Evolutionary conservation across 1,139 yeast genomes (phyloP), one percentile per base, ranked within the genome.

Genomic region (Diutina ranongensis): DNA sequence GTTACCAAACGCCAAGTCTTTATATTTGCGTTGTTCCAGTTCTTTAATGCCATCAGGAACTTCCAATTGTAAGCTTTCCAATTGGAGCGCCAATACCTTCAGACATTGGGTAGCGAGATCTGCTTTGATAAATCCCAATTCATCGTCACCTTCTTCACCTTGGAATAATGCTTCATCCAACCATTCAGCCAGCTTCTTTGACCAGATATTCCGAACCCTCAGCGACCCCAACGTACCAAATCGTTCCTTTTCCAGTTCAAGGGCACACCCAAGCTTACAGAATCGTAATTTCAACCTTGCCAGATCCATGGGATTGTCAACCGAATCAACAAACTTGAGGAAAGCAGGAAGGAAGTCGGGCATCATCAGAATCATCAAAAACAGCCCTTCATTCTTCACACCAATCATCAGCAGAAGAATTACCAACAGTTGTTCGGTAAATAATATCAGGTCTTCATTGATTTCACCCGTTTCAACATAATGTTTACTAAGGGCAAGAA

Each of bases 51-150:
- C 80, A 28, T 76, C 80, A 1, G 83, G 80, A 1, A 80, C 72
- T 51, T 81, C 88, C 41, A 83, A 59, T 2, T 80, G 72, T 38
- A 81, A 59, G 19, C 72, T 69, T 44, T 74, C 75, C 21, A 84
- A 67, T 36, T 80, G 69, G 25, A 71, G 57, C 0, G 82, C 69
- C 48, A 83, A 61, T 16, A 81, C 76, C 52, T 71, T 73, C 0
- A 85, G 76, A 41, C 81, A 71, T 55, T 82, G 89, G 9, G 78
- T 73, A 0, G 85, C 80, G 31, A 84, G 68, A 56, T 83, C 92
- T 49, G 79, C 65, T 49, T 73, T 75, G 40, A 82, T 60, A 52
- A 74, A 78, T 19, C 71, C 74, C 44, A 73, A 52, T 49, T 81
- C 88, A 10, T 64, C 57, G 10, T 55, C 55, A 58, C 59, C 60